These are phyloP conservation scores for Penicillium goetzii DNA, from an alignment of 495 filamentous ascomycete genomes.

Conservation along the genomic window DNA sequence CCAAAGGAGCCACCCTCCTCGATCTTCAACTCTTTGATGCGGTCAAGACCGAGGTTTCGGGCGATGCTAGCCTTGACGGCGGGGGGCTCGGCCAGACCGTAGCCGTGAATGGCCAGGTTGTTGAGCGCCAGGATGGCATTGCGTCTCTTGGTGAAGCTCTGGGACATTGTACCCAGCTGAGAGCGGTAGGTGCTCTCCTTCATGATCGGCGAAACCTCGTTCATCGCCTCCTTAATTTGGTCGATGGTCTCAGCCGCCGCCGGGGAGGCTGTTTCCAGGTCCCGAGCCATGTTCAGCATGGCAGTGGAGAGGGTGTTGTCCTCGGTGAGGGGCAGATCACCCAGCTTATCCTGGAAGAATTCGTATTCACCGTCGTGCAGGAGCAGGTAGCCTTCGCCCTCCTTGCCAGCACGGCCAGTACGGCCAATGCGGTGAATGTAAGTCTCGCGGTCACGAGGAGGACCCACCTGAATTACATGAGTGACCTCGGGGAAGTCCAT, in stretches of 20 bases:
- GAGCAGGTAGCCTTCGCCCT: conserved; percentile 81
- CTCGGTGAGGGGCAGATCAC: conserved; percentile 64
- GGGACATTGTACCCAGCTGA: conserved; percentile 44
- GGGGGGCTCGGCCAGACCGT: conserved; percentile 64
- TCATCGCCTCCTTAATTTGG: conserved; percentile 42
- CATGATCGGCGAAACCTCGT: conserved; percentile 30
- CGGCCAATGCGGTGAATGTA: conserved; percentile 78
- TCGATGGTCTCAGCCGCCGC: conserved; percentile 39
- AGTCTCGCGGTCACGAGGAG: conserved; percentile 62
- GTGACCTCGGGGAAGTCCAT: conserved; percentile 79
- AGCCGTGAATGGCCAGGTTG: conserved; percentile 60
- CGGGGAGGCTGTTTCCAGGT: conserved; percentile 28
- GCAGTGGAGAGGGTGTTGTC: conserved; percentile 59
- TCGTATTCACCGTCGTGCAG: conserved; percentile 61
- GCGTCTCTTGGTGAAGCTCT: conserved; percentile 35
- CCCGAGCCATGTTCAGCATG: conserved; percentile 54
- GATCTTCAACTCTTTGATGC: conserved; percentile 15
- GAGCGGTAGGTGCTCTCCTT: conserved; percentile 60
- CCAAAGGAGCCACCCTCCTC: conserved; percentile 5
- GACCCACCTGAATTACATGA: conserved; percentile 71
- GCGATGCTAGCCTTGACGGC: conserved; percentile 47
- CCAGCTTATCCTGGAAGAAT: conserved; percentile 53
- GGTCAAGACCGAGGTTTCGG: conserved; percentile 15
- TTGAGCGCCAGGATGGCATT: conserved; percentile 61
- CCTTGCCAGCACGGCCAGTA: conserved; percentile 73